Conservation (phyloP, 2,329 filamentous ascomycete species). For the Ophiosphaerella korrae region DNA sequence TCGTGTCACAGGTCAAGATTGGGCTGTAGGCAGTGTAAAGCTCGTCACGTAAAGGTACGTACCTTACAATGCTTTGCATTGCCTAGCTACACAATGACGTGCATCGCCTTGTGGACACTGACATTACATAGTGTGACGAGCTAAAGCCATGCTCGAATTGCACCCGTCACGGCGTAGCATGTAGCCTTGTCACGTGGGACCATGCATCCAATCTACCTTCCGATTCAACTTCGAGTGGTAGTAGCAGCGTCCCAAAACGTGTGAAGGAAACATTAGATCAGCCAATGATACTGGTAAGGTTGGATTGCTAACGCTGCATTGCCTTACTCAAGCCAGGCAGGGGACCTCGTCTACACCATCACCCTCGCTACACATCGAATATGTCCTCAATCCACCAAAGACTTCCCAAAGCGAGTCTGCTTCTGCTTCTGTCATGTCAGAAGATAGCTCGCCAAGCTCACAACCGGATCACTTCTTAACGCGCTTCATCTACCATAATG, state of each 20-base stretch:
- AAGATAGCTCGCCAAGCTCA: conserved; percentile 33
- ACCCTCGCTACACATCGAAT: conserved; percentile 27
- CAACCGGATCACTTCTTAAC: conserved; percentile 38
- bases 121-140: conserved; percentile 43
- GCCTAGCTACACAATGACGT: not conserved
- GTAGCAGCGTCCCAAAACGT: conserved; percentile 14
- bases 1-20: conserved; percentile 20
- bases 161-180: conserved; percentile 43
- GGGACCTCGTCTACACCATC: conserved; percentile 16
- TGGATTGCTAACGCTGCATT: not conserved
- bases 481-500: conserved; percentile 32
- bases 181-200: conserved; percentile 40
- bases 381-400: conserved; percentile 25
- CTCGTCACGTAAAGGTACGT: conserved; percentile 46
- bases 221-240: conserved; percentile 16
- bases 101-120: conserved; percentile 5
- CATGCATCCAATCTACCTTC: conserved; percentile 18
- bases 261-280: conserved; percentile 17
- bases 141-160: conserved; percentile 46
- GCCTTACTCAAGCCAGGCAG: conserved; percentile 11
- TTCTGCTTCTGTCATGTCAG: conserved; percentile 15
- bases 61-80: not conserved
- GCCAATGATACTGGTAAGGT: conserved; percentile 22
- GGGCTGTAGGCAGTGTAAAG: conserved; percentile 46
- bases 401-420: conserved; percentile 9